Evolutionary conservation across 1,139 yeast genomes (phyloP).

Genomic region (Blastobotrys apis): DNA sequence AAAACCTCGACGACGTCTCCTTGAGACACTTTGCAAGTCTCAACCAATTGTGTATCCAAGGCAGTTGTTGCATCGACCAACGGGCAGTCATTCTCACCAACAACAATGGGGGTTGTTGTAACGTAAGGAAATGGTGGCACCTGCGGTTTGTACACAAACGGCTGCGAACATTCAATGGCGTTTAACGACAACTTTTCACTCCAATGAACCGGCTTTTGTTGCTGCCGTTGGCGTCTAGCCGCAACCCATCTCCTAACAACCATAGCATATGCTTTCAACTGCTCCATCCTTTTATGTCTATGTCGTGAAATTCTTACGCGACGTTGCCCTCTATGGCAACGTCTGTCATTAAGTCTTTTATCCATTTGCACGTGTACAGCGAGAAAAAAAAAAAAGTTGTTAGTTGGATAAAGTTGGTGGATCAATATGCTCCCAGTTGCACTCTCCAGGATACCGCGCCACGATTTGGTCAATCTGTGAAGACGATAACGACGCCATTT

Average conservation of each 20-base stretch:
- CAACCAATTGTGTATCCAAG: not conserved
- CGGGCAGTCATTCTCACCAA: constrained; percentile 10
- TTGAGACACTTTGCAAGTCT: not conserved
- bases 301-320: too few relatives aligned
- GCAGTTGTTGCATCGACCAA: constrained; percentile 6
- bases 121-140: constrained; percentile 17
- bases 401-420: too few relatives aligned
- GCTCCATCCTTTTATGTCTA: too few relatives aligned
- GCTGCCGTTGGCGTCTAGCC: too few relatives aligned
- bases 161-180: constrained; percentile 16
- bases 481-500: constrained; percentile 48
- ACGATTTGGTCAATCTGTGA: constrained; percentile 28
- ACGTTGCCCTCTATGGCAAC: too few relatives aligned
- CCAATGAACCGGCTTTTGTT: constrained; percentile 1
- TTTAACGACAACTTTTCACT: constrained; percentile 14
- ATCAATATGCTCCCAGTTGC: constrained; percentile 6
- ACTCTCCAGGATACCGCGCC: constrained; percentile 23
- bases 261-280: too few relatives aligned
- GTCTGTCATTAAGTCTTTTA: too few relatives aligned
- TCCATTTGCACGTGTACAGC: too few relatives aligned
- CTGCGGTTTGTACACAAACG: constrained; percentile 12
- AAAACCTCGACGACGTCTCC: constrained; percentile 3
- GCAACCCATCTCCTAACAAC: too few relatives aligned
- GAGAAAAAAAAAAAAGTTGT: too few relatives aligned
- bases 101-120: too few relatives aligned